A percentile compares a stretch with the other conserved stretches of the same genome.
Conservation (phyloP, 2,329 filamentous ascomycete species). For the Cercospora sesami region DNA sequence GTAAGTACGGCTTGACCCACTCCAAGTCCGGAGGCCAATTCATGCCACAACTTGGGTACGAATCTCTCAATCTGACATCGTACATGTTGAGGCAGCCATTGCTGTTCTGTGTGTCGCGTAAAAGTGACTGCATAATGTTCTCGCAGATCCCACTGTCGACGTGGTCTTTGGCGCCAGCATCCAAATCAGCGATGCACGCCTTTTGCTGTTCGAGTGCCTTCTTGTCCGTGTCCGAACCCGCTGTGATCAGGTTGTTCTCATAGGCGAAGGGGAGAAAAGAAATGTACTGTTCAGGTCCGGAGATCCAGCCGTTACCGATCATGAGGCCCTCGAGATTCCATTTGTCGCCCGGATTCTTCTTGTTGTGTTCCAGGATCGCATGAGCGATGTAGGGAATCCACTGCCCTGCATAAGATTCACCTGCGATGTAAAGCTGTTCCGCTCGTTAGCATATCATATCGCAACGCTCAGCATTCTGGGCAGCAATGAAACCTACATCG, state of each 20-base stretch:
- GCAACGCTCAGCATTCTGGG: slow-evolving; percentile 17
- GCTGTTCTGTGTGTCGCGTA: slow-evolving; percentile 61
- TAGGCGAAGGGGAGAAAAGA: slow-evolving; percentile 82
- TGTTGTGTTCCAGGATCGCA: slow-evolving; percentile 85
- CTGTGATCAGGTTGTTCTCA: slow-evolving; percentile 69
- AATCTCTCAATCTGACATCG: slow-evolving; percentile 82
- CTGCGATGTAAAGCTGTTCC: slow-evolving; percentile 83
- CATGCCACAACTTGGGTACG: slow-evolving; percentile 85
- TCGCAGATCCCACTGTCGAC: slow-evolving; percentile 76
- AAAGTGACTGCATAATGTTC: slow-evolving; percentile 69
- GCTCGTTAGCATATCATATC: slow-evolving; percentile 6
- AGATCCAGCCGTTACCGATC: slow-evolving; percentile 98
- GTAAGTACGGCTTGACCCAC: slow-evolving; percentile 78
- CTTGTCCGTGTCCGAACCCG: slow-evolving; percentile 65
- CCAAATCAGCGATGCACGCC: slow-evolving; percentile 64
- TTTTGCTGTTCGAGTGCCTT: slow-evolving; percentile 68
- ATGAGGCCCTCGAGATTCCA: slow-evolving; percentile 85
- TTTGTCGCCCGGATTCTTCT: slow-evolving; percentile 47
- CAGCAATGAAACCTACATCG: slow-evolving; percentile 67
- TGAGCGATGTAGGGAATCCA: slow-evolving; percentile 97
- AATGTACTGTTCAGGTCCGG: slow-evolving; percentile 84
- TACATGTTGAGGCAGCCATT: slow-evolving; percentile 89
- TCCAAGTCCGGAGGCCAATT: slow-evolving; percentile 91
- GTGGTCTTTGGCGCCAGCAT: slow-evolving; percentile 56
- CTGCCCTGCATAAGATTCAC: slow-evolving; percentile 95